A percentile compares a stretch with the other conserved stretches of the same genome.
Evolutionary conservation across 164 flowering plant genomes (phyloP).

Genomic region (Magnolia changhungtana): DNA sequence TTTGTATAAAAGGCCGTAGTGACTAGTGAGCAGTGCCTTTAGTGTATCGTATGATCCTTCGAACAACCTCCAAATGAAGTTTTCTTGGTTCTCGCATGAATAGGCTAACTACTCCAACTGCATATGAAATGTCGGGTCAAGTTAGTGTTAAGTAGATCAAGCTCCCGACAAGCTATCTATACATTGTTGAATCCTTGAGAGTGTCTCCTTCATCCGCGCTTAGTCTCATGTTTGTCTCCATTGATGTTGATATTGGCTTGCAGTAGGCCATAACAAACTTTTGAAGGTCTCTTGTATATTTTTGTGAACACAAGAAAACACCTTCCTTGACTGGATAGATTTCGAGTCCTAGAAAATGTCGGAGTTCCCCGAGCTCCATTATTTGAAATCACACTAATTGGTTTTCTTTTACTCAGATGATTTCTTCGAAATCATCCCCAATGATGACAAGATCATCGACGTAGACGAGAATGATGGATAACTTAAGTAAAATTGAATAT

Average conservation of each 20-base stretch:
- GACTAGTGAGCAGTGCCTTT: neutral
- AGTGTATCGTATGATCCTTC: neutral
- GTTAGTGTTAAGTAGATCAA: neutral
- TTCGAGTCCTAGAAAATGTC: too few relatives aligned
- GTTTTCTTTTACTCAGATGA: too few relatives aligned
- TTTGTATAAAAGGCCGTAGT: neutral
- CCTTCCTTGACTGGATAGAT: too few relatives aligned
- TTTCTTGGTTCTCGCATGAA: conserved; percentile 8
- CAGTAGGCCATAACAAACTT: neutral
- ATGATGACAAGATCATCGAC: too few relatives aligned
- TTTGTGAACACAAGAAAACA: neutral
- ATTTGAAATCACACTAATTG: too few relatives aligned
- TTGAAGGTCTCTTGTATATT: neutral
- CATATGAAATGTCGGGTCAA: conserved; percentile 1
- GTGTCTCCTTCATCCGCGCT: neutral
- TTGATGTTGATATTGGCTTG: conserved; percentile 7
- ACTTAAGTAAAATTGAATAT: too few relatives aligned
- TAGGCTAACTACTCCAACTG: neutral
- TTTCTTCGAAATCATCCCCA: too few relatives aligned
- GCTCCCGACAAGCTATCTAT: neutral
- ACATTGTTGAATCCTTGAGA: neutral
- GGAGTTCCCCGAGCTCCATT: too few relatives aligned
- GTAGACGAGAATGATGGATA: too few relatives aligned
- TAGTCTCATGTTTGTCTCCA: conserved; percentile 2
- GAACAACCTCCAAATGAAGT: neutral